Conservation (phyloP, 148 eudicot genomes). For the Nepenthes gracilis region DNA sequence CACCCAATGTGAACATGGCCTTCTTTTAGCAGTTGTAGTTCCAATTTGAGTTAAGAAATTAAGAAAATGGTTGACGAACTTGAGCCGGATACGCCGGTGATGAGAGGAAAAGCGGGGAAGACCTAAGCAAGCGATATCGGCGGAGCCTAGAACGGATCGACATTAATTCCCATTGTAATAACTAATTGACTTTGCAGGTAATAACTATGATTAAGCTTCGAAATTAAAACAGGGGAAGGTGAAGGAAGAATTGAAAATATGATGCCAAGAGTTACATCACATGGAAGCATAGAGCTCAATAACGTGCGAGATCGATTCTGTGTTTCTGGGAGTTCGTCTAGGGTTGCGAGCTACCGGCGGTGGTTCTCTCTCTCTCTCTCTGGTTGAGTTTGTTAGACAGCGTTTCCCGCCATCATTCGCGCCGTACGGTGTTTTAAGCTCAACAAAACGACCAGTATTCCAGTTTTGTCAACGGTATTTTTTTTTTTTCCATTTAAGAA, state of each 20-base stretch:
- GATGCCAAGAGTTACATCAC: background rate
- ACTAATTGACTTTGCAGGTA: too few relatives aligned
- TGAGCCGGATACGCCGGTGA: conserved; percentile 21
- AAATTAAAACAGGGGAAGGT: background rate
- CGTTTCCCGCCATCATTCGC: too few relatives aligned
- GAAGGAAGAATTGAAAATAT: conserved; percentile 1
- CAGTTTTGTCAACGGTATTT: too few relatives aligned
- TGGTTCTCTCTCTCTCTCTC: too few relatives aligned
- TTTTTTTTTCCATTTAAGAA: too few relatives aligned
- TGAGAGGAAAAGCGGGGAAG: background rate
- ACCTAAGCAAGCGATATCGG: conserved; percentile 18
- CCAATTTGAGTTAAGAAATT: background rate
- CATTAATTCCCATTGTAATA: conserved; percentile 17
- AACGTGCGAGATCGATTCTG: too few relatives aligned
- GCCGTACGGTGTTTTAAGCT: background rate
- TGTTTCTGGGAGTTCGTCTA: too few relatives aligned
- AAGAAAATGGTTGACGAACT: background rate
- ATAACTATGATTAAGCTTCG: background rate
- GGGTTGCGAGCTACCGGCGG: too few relatives aligned
- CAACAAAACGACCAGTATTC: too few relatives aligned
- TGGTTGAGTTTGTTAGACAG: background rate
- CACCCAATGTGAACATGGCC: background rate
- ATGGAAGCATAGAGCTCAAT: too few relatives aligned
- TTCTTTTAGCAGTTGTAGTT: background rate
- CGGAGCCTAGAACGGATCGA: conserved; percentile 65